Evolutionary conservation across 805 yeast species (phyloP), one percentile per base, ranked within the genome.

Genomic region (Saccharomycopsis schoenii): DNA sequence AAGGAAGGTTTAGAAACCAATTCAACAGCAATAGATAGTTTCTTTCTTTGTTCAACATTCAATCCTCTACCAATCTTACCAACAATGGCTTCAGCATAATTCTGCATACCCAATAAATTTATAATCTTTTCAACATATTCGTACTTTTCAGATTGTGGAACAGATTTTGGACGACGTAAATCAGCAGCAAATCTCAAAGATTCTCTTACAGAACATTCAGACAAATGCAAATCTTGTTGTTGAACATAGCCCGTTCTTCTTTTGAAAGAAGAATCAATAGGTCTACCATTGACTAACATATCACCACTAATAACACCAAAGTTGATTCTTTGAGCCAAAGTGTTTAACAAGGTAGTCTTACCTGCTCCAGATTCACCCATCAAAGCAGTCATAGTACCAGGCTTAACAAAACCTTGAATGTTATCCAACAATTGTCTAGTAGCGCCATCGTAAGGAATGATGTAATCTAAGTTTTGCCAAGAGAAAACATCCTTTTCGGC

Each of bases 31-130:
- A 85, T 83, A 25, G 89, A 81, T 64, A 84, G 72, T 67, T 82
- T 80, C 77, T 84, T 84, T 67, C 88, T 77, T 72, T 83, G 88
- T 69, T 83, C 88, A 60, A 83, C 88, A 68, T 83, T 83, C 60
- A 83, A 73, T 66, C 88, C 94, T 69, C 82, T 81, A 68, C 93
- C 93, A 58, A 84, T 80, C 65, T 79, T 82, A 72, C 94, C 94
- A 63, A 87, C 89, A 64, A 85, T 76, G 17, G 94, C 92, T 70
- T 87, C 90, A 37, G 89, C 85, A 66, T 85, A 86, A 29, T 76
- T 72, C 64, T 74, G 74, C 92, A 87, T 87, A 67, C 85, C 90
- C 63, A 87, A 76, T 58, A 88, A 72, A 54, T 78, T 77, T 66
- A 87, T 82, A 60, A 86, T 81, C 60, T 84, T 80, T 65, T 86